These are phyloP conservation scores for Candida morakotiae DNA, from an alignment of 805 yeast species.

Conservation along the genomic window DNA sequence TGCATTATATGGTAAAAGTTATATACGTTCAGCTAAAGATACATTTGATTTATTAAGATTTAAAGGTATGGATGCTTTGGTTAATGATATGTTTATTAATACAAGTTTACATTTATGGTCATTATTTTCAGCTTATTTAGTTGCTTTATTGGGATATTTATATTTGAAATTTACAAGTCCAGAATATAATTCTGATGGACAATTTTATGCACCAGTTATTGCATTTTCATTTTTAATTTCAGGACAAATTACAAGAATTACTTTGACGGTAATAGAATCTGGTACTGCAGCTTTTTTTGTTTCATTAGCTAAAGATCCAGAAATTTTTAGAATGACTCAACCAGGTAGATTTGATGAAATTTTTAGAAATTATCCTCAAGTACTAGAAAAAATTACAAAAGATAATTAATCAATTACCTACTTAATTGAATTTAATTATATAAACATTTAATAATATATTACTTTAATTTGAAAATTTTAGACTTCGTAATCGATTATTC, in stretches of 20 bases:
- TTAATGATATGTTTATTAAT: constrained; percentile 78
- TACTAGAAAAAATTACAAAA: constrained; percentile 48
- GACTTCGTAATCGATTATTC: too few species aligned
- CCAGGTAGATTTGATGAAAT: constrained; percentile 63
- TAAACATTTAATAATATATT: too few species aligned
- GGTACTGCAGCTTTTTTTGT: constrained; percentile 84
- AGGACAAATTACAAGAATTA: constrained; percentile 67
- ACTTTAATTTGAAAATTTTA: too few species aligned
- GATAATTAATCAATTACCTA: constrained; percentile 18
- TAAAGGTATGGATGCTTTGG: constrained; percentile 80
- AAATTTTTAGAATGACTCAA: constrained; percentile 68
- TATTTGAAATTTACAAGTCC: constrained; percentile 69
- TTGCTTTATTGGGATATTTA: constrained; percentile 59
- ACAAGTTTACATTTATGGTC: constrained; percentile 78
- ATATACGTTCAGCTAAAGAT: constrained; percentile 71
- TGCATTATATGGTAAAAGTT: constrained; percentile 82
- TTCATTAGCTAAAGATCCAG: constrained; percentile 82
- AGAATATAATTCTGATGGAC: constrained; percentile 54
- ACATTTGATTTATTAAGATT: constrained; percentile 74
- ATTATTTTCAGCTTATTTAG: constrained; percentile 59
- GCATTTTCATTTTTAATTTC: constrained; percentile 73
- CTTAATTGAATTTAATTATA: background rate
- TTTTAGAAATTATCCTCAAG: constrained; percentile 65
- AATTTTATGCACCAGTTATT: constrained; percentile 65
- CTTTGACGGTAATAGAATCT: constrained; percentile 71